Conservation (phyloP, 441 rosid species). For the Jatropha multifida region DNA sequence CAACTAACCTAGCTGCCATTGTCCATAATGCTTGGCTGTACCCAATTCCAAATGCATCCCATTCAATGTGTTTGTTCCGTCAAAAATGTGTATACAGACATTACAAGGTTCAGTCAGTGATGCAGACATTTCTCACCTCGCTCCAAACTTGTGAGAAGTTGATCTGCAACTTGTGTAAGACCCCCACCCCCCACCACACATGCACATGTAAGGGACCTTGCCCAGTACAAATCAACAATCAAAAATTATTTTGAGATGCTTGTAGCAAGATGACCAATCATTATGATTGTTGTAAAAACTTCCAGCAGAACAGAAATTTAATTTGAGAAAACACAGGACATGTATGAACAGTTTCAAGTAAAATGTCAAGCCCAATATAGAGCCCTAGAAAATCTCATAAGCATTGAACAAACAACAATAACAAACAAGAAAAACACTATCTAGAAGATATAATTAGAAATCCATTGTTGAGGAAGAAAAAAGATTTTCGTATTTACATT, state of each 20-base stretch:
- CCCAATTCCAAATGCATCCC: constrained; percentile 14
- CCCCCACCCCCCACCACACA: too few species aligned
- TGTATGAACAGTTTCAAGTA: neutral
- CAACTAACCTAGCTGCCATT: constrained; percentile 2
- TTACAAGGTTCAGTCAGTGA: constrained; percentile 11
- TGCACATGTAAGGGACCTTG: too few species aligned
- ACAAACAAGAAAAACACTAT: neutral
- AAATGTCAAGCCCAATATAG: neutral
- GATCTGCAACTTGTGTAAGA: constrained; percentile 11
- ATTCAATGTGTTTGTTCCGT: constrained; percentile 5
- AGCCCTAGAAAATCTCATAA: neutral
- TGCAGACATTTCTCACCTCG: constrained; percentile 12
- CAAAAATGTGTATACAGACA: neutral
- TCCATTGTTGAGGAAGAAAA: neutral
- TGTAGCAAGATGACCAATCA: neutral
- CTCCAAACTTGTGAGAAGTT: constrained; percentile 10
- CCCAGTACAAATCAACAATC: neutral
- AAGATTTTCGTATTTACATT: neutral
- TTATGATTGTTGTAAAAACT: neutral
- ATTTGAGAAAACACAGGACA: neutral
- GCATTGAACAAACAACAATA: neutral
- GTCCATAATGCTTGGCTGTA: constrained; percentile 1
- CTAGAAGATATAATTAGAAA: neutral
- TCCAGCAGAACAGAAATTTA: neutral
- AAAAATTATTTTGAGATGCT: neutral